Base-by-base conservation (phyloP, 1,284 basidiomycete species). In the Sporisorium sorghi region DNA sequence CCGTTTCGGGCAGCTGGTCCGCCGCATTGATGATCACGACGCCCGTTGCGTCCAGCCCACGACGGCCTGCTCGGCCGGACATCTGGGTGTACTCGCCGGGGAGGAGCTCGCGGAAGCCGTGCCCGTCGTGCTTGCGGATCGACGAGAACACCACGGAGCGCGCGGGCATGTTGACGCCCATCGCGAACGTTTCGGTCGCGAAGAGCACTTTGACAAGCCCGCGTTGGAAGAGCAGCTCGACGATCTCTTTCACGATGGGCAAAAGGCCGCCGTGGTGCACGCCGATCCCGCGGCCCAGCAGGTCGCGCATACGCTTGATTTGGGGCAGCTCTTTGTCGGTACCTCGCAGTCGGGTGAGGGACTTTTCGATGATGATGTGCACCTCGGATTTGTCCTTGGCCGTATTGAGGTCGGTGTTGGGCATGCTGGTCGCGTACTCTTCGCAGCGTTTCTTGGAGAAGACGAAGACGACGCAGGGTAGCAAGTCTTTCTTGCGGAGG, bases 161-260 rank as follows among this genome's bases (percentile, higher is more conserved):
- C 2, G 97, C 94, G 15, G 97, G 97, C 97, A 99, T 99, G 86
- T 99, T 99, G 65, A 99, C 97, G 37, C 79, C 78, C 97, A 99
- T 99, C 0, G 97, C 97, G 84, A 99, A 99, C 0, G 97, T 99
- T 85, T 99, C 97, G 0, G 97, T 99, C 0, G 97, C 97, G 82
- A 99, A 99, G 11, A 99, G 86, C 17, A 98, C 91, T 85, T 99
- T 99, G 65, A 99, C 96, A 39, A 99, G 87, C 23, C 97, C 97
- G 35, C 94, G 90, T 10, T 94, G 92, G 83, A 99, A 99, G 17
- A 99, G 88, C 43, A 99, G 91, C 85, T 99, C 96, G 17, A 99
- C 96, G 10, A 84, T 74, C 63, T 97, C 93, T 87, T 99, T 99
- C 43, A 99, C 94, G 39, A 99, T 92, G 0, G 97, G 97, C 4